phyloP scores from a whole-genome alignment of 805 yeast genomes.

The Cyberlindnera xylosilytica region DNA sequence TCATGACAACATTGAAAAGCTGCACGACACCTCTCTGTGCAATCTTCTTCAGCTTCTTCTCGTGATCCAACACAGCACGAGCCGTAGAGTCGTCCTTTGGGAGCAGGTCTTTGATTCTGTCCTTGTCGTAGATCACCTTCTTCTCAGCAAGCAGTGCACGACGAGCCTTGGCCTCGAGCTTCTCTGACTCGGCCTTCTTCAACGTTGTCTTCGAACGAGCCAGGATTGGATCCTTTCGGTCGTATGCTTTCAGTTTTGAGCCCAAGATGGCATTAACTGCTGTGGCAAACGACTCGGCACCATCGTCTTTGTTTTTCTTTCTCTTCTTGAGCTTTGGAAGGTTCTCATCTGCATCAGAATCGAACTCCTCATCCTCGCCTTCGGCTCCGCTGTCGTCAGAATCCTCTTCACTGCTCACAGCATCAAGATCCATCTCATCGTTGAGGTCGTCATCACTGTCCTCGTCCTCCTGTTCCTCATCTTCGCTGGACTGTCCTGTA shows the following conservation, averaged over 20 bases:
- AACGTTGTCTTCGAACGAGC: conserved; percentile 73
- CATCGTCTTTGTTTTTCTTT: conserved; percentile 60
- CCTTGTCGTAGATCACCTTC: conserved; percentile 60
- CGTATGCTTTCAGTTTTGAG: conserved; percentile 84
- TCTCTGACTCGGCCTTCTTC: conserved; percentile 74
- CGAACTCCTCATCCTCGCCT: conserved; percentile 15
- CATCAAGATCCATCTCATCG: conserved; percentile 16
- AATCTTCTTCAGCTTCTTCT: conserved; percentile 65
- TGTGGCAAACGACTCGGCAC: conserved; percentile 71
- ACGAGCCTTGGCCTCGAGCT: conserved; percentile 80
- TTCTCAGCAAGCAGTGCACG: conserved; percentile 68
- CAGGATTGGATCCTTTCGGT: conserved; percentile 84
- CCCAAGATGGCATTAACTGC: conserved; percentile 84
- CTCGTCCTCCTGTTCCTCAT: background rate
- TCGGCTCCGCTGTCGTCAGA: conserved; percentile 9
- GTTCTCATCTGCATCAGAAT: conserved; percentile 30
- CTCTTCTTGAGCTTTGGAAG: conserved; percentile 50
- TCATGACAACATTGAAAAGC: conserved; percentile 77
- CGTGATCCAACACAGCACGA: conserved; percentile 60
- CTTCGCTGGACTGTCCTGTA: conserved; percentile 7
- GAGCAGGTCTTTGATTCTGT: conserved; percentile 63
- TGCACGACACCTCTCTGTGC: conserved; percentile 89
- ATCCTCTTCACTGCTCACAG: conserved; percentile 13
- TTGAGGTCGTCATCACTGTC: conserved; percentile 4
- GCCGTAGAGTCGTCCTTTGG: conserved; percentile 60